Percentiles rank a stretch among this genome's conserved stretches.
Evolutionary conservation across 768 basidiomycete species (phyloP).

Genomic region (Cytidiella melzeri): DNA sequence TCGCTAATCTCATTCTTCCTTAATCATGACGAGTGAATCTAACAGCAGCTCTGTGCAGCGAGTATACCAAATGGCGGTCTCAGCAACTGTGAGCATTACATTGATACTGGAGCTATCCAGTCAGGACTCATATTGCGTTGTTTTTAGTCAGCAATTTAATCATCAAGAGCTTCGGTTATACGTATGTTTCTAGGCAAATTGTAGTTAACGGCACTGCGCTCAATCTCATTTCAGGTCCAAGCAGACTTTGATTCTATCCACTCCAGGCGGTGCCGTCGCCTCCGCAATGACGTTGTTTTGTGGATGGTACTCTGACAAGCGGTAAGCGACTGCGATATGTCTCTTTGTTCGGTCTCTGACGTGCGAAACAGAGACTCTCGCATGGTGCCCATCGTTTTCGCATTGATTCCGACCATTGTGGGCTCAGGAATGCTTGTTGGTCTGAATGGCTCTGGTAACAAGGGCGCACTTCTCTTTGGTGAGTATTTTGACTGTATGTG

Average conservation of each 20-base stretch:
- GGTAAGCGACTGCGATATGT: too few relatives aligned
- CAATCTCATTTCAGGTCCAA: too few relatives aligned
- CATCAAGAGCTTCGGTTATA: constrained; percentile 59
- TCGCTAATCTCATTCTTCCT: too few relatives aligned
- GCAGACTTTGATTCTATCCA: constrained; percentile 54
- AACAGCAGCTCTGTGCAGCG: too few relatives aligned
- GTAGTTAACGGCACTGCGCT: too few relatives aligned
- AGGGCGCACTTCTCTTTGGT: constrained; percentile 55
- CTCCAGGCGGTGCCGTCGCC: constrained; percentile 48
- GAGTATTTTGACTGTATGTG: constrained; percentile 4
- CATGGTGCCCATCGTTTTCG: constrained; percentile 55
- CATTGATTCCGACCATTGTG: constrained; percentile 51
- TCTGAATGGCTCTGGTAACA: constrained; percentile 39
- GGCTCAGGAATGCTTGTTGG: constrained; percentile 43
- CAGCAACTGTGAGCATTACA: constrained; percentile 49
- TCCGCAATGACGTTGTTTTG: constrained; percentile 43
- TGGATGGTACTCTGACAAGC: constrained; percentile 63
- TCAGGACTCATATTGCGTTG: neutral
- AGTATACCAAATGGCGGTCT: constrained; percentile 62
- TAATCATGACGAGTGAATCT: too few relatives aligned
- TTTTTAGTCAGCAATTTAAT: constrained; percentile 52
- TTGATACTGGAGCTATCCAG: too few relatives aligned
- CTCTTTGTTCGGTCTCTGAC: too few relatives aligned
- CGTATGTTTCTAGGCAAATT: constrained; percentile 40
- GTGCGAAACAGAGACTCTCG: constrained; percentile 51